phyloP scores from a whole-genome alignment of 352 stramenopile genomes.

The Phytophthora sojae region DNA sequence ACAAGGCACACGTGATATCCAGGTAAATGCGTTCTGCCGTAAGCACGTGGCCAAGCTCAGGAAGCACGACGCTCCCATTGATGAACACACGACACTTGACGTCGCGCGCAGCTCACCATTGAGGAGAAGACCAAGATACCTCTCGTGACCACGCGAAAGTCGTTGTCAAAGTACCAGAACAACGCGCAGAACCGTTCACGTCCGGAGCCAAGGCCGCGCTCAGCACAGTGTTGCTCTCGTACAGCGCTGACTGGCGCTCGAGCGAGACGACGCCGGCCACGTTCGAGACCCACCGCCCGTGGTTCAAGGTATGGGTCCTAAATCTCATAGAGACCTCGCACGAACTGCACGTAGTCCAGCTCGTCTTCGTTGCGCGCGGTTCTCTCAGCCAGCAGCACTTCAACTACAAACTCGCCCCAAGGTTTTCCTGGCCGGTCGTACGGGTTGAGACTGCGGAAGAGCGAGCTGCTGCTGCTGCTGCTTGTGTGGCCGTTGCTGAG shows the following conservation, averaged over 20 bases:
- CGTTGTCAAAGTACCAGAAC: constrained; percentile 39
- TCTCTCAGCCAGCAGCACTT: constrained; percentile 36
- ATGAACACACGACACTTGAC: constrained; percentile 44
- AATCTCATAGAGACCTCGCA: constrained; percentile 39
- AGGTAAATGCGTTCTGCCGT: constrained; percentile 20
- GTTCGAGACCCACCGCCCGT: constrained; percentile 44
- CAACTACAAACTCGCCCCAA: constrained; percentile 39
- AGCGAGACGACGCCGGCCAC: constrained; percentile 6
- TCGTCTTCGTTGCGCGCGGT: constrained; percentile 39
- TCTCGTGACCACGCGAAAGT: constrained; percentile 42
- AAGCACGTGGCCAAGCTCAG: constrained; percentile 29
- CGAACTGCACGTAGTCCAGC: constrained; percentile 42
- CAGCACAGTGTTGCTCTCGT: constrained; percentile 40
- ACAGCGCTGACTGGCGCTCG: constrained; percentile 32
- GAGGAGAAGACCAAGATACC: constrained; percentile 52
- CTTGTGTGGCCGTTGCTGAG: background rate
- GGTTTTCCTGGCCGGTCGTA: constrained; percentile 26
- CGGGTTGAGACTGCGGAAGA: constrained; percentile 20
- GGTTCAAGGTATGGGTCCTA: constrained; percentile 38
- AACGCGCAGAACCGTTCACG: constrained; percentile 46
- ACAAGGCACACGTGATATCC: too few species aligned
- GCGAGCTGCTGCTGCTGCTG: background rate
- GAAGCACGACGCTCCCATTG: constrained; percentile 28
- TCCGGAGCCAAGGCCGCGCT: constrained; percentile 35
- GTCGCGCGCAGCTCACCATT: constrained; percentile 44